Base-by-base conservation (phyloP, 139 green algal genomes). In the Eudorina sp. region DNA sequence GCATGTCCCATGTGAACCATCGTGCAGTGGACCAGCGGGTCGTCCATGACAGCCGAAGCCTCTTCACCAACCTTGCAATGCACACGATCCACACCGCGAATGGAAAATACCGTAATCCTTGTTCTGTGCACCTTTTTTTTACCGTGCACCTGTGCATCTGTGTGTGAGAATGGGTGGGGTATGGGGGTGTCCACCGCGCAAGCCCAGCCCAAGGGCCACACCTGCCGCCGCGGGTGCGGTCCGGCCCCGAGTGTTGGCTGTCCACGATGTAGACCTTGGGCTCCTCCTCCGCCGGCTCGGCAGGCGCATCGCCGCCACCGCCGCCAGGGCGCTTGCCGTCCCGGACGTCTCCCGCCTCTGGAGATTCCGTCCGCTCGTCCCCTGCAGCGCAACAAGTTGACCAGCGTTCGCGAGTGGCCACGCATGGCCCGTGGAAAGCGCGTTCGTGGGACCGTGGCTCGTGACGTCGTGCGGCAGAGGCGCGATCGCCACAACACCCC, bases 221-320 rank as follows among this genome's bases (percentile, higher is more conserved):
- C 68, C 48, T 53, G 66, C 27, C 36, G 34, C 25, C 68, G 4
- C 48, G 53, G 34, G 2, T 14, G 13, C 60, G 79, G 27, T 55
- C 66, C 25, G 21, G 36, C 4, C 73, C 66, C 25, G 80, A 89
- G 25, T 75, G 34, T 81, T 91, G 88, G 45, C 78, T 88, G 58
- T 62, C 88, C 18, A 55, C 81, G 23, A 91, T 82, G 72, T 86
- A 91, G 11, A 91, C 58, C n/a, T 84, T 21, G 53, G 40, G 51
- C n/a, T 38, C 72, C 41, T 66, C 80, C 38, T 2, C 58, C 34
- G 11, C 27, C 46, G 36, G 7, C 3, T 6, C 58, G 11, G 23
- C 60, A 31, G 2, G 9, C 23, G 11, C 62, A 29, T 18, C 62
- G 62, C 29, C 40, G 29, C 79, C 18, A 11, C 53, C 53, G 23